A percentile compares a stretch with the other conserved stretches of the same genome.
Evolutionary conservation across 306 rosid genomes (phyloP).

Genomic region (Cucumis sativus): DNA sequence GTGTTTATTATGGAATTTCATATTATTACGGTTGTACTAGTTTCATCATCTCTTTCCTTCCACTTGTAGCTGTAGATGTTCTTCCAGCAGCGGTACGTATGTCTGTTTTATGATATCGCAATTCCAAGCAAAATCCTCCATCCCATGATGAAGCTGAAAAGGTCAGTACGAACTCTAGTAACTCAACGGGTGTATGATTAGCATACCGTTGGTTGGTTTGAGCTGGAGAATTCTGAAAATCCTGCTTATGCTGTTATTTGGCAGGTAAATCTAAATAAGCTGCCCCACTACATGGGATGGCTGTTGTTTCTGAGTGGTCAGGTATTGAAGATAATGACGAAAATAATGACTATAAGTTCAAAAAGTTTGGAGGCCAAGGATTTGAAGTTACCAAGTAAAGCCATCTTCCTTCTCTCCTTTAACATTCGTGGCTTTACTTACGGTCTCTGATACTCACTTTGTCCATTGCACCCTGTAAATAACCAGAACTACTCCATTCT

Average conservation of each 20-base stretch:
- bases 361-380: background rate
- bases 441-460: background rate
- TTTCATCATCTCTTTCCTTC: background rate
- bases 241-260: background rate
- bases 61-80: background rate
- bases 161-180: background rate
- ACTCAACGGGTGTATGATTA: background rate
- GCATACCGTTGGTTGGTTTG: background rate
- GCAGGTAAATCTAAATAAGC: background rate
- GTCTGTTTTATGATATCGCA: background rate
- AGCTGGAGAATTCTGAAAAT: background rate
- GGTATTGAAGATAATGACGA: background rate
- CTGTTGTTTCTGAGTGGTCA: background rate
- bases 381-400: background rate
- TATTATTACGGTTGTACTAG: background rate
- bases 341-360: background rate
- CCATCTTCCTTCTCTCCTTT: background rate
- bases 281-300: background rate
- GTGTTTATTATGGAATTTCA: background rate
- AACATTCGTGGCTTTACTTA: background rate
- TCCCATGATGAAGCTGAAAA: background rate
- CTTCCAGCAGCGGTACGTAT: background rate
- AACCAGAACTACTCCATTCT: background rate
- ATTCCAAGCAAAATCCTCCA: slow-evolving; percentile 2
- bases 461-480: background rate